These are phyloP conservation scores for Zygosaccharomyces kombuchaensis DNA, from an alignment of 805 yeast genomes.

Conservation along the genomic window DNA sequence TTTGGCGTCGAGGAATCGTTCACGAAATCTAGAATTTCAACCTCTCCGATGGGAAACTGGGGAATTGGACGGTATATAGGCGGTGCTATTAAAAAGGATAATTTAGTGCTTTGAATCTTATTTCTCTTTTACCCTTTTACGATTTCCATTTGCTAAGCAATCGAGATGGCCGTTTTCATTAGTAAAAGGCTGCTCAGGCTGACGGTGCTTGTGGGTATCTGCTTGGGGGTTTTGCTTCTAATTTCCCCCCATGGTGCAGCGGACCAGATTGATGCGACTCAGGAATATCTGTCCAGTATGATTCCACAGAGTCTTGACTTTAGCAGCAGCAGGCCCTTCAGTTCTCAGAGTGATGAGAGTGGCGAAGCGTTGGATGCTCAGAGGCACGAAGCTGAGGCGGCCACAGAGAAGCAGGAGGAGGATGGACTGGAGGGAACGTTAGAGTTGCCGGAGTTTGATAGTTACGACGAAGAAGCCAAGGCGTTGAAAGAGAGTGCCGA, in stretches of 20 bases:
- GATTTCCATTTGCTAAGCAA: neutral
- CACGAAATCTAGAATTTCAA: conserved; percentile 6
- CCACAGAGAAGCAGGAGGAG: conserved; percentile 6
- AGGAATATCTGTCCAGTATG: conserved; percentile 3
- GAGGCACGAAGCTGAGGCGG: conserved; percentile 10
- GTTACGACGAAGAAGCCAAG: conserved; percentile 9
- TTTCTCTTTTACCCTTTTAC: neutral
- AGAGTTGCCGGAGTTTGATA: neutral
- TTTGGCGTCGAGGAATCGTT: conserved; percentile 4
- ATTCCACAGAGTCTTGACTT: conserved; percentile 8
- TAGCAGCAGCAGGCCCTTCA: neutral
- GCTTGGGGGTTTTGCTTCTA: conserved; percentile 12
- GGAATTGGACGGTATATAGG: neutral
- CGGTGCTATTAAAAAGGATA: neutral
- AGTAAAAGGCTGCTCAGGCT: conserved; percentile 24
- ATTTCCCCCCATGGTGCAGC: conserved; percentile 8
- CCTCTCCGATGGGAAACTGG: neutral
- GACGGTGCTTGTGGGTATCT: conserved; percentile 13
- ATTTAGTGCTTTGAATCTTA: neutral
- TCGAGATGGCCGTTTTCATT: conserved; percentile 21
- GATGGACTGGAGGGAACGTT: neutral
- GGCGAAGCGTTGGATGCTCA: conserved; percentile 8
- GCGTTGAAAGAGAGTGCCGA: conserved; percentile 16
- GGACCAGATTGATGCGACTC: conserved; percentile 1
- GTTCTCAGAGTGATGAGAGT: conserved; percentile 3